Base-by-base conservation (phyloP, 2,329 filamentous ascomycete species). In the Penicillium sp. region DNA sequence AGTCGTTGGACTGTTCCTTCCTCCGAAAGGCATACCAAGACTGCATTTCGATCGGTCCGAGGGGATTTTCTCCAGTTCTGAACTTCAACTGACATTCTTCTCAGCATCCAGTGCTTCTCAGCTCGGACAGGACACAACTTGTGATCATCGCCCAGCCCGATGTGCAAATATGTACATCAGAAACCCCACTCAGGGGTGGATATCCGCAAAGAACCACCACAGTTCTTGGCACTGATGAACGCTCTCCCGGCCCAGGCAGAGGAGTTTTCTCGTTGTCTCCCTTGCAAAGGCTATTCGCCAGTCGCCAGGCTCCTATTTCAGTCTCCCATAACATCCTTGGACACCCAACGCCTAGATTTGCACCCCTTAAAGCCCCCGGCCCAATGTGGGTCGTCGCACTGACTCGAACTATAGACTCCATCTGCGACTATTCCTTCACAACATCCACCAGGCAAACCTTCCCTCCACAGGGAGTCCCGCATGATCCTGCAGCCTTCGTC, bases 171-270 rank as follows among this genome's bases (percentile, higher is more conserved):
- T 19, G 16, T 16, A 13, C 10, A 19, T 6, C 10, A 10, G n/a
- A 11, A 39, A 19, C 41, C 6, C n/a, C 24, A 31, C 10, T 27
- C 35, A 41, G 35, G 35, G 35, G 46, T 43, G 9, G 19, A 37
- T 53, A 39, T 40, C 39, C 33, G 27, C 16, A 52, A 41, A 16
- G 41, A 52, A 3, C 37, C 27, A n/a, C 39, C 6, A 24, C 50
- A 54, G 39, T 50, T 53, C 66, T 66, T 66, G 64, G 64, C 64
- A 36, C 52, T 59, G 56, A 35, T 59, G 55, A 66, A 60, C 60
- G 58, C 53, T 65, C 62, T 59, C 44, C 56, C 59, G 61, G 46
- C 44, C 22, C 61, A 68, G 64, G 66, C 68, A 65, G 62, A 65
- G 57, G 55, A 53, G 31, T 66, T 66, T 60, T 11, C 37, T 52